Base-by-base conservation (phyloP, 75 land plant genomes). In the Ceratopteris richardii region DNA sequence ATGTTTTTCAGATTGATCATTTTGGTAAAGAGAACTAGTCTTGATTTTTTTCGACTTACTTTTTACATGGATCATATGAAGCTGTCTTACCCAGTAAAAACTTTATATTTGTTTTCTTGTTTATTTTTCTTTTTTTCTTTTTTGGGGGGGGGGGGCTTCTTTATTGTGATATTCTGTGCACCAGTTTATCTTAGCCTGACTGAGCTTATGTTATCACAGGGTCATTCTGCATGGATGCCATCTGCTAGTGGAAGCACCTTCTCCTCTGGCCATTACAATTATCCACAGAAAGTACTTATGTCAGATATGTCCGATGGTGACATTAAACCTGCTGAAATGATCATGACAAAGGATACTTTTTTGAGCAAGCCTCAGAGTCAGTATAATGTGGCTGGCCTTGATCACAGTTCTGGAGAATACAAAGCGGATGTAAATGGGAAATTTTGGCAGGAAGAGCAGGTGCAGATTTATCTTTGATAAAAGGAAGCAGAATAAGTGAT, bases 271-370 rank as follows among this genome's bases (percentile, higher is more conserved):
- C 24, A 52, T 7, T 26, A 24, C 16, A 52, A 26, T 20, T 46
- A 20, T 52, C 16, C 54, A 24, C 54, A 22, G 28, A 52, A 52
- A 52, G 28, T 13, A 24, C 29, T 26, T 23, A 2, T 52, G 23
- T 52, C 54, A 23, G 54, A 52, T 14, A 22, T 52, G 28, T 23
- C 28, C 5, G 54, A 52, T 26, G 13, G 29, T 22, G 54, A 52
- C 16, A 23, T 52, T 25, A 52, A 52, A 28, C 54, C 54, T 19
- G 25, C 54, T 52, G 54, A 52, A 26, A 2, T 52, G 54, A 28
- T 26, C 23, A 13, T 11, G 13, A 52, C 14, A 28, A 52, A 52
- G 25, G 54, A 52, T 4, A 52, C 22, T 52, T 22, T 2, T 26
- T 11, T 26, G 13, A 52, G 29, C 13, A 52, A 52, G 23, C 25